Percentiles rank a stretch among this genome's conserved stretches.
phyloP scores from a whole-genome alignment of 345 rosid genomes.

The Triadica sebifera region DNA sequence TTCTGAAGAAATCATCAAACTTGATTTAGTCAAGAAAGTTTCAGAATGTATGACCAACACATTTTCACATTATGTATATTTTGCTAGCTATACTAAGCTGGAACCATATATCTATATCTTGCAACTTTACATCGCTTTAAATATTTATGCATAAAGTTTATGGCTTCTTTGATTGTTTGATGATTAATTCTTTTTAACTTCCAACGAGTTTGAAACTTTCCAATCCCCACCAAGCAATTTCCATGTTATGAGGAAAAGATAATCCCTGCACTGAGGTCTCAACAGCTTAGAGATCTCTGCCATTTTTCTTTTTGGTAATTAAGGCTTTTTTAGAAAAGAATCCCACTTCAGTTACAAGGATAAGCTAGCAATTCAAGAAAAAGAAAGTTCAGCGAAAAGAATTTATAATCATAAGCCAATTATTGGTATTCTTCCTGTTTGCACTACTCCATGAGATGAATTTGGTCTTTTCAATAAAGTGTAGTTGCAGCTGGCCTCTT shows the following conservation, averaged over 20 bases:
- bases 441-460: background rate
- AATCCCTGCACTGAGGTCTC: background rate
- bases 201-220: background rate
- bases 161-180: background rate
- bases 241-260: background rate
- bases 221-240: background rate
- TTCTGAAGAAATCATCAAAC: background rate
- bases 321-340: background rate
- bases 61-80: background rate
- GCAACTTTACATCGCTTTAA: background rate
- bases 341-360: background rate
- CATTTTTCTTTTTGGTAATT: background rate
- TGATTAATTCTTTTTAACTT: background rate
- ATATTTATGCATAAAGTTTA: background rate
- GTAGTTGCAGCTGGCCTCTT: background rate
- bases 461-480: background rate
- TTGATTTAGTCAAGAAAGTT: background rate
- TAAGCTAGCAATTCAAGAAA: background rate
- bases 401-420: background rate
- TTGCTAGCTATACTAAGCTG: background rate
- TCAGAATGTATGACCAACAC: background rate
- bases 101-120: background rate
- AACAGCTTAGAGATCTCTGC: background rate
- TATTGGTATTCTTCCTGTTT: background rate
- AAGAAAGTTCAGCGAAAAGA: background rate